Evolutionary conservation across 768 basidiomycete species (phyloP).

Genomic region (Psilocybe subaeruginosa): DNA sequence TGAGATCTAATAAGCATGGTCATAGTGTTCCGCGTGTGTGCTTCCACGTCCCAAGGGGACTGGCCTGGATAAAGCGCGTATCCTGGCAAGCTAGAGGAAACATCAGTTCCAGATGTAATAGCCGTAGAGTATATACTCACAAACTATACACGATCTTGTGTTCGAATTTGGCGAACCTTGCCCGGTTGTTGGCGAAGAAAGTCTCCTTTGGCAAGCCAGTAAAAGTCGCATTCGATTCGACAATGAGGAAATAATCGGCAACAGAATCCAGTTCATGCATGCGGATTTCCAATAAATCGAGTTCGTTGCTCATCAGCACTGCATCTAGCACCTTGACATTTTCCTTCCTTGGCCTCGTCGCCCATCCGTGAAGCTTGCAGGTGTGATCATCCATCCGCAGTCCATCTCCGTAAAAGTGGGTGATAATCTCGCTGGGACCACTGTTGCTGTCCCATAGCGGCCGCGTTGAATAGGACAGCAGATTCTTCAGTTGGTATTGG

Average conservation of each 20-base stretch:
- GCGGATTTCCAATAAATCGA: conserved; percentile 66
- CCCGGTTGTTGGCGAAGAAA: conserved; percentile 48
- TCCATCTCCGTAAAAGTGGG: conserved; percentile 62
- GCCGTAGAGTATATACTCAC: conserved; percentile 30
- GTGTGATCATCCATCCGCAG: conserved; percentile 43
- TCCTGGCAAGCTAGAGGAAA: conserved; percentile 42
- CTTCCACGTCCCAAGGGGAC: conserved; percentile 54
- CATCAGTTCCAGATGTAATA: neutral
- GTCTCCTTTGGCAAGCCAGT: conserved; percentile 60
- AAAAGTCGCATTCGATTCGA: conserved; percentile 65
- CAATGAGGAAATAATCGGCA: conserved; percentile 62
- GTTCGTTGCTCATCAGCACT: conserved; percentile 63
- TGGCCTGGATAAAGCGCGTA: conserved; percentile 42
- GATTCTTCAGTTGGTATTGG: conserved; percentile 53
- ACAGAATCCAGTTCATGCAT: conserved; percentile 60
- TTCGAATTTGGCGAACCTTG: conserved; percentile 50
- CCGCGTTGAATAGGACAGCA: conserved; percentile 57
- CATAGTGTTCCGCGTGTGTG: conserved; percentile 50
- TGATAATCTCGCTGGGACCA: conserved; percentile 48
- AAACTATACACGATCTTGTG: conserved; percentile 56
- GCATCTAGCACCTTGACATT: conserved; percentile 56
- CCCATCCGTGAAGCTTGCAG: conserved; percentile 61
- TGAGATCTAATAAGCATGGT: conserved; percentile 44
- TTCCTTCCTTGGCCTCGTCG: conserved; percentile 31
- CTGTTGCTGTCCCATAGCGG: conserved; percentile 61